A percentile compares a stretch with the other conserved stretches of the same genome.
Evolutionary conservation across 1,139 yeast species (phyloP).

Genomic region (Blastobotrys aristatus): DNA sequence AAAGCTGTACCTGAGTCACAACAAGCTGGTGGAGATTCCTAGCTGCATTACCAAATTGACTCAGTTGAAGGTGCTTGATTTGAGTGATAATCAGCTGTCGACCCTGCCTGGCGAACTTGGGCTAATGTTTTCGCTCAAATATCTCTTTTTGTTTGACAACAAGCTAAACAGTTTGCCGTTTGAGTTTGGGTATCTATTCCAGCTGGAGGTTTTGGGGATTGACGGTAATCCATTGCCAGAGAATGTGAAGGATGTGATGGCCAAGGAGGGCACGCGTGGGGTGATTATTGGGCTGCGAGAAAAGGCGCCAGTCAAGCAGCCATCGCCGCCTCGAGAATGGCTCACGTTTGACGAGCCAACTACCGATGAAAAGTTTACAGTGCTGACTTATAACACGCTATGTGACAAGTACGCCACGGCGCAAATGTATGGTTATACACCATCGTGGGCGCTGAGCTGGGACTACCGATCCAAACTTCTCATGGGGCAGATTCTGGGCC

Average conservation of each 20-base stretch:
- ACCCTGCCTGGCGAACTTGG: conserved; percentile 81
- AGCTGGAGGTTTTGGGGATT: conserved; percentile 79
- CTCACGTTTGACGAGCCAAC: conserved; percentile 42
- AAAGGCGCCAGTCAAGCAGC: conserved; percentile 59
- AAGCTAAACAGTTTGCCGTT: conserved; percentile 67
- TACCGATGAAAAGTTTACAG: conserved; percentile 46
- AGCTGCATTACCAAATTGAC: conserved; percentile 61
- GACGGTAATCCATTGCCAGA: conserved; percentile 88
- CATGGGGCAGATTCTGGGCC: conserved; percentile 62
- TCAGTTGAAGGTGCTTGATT: conserved; percentile 76
- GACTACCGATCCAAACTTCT: conserved; percentile 77
- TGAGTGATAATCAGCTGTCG: conserved; percentile 69
- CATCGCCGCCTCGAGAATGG: conserved; percentile 79
- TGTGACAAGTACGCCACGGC: conserved; percentile 96
- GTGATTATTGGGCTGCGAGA: conserved; percentile 78
- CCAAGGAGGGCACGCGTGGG: conserved; percentile 83
- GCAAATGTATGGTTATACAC: conserved; percentile 88
- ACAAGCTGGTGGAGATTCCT: conserved; percentile 67
- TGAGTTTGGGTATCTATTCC: conserved; percentile 82
- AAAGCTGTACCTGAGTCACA: conserved; percentile 81
- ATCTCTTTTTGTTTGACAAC: conserved; percentile 84
- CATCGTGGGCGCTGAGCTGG: conserved; percentile 97
- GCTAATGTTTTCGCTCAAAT: conserved; percentile 70
- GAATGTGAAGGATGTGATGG: conserved; percentile 58
- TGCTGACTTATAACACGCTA: conserved; percentile 82